Evolutionary conservation across 139 green algal species (phyloP).

Genomic region (Coelastrella sp.): DNA sequence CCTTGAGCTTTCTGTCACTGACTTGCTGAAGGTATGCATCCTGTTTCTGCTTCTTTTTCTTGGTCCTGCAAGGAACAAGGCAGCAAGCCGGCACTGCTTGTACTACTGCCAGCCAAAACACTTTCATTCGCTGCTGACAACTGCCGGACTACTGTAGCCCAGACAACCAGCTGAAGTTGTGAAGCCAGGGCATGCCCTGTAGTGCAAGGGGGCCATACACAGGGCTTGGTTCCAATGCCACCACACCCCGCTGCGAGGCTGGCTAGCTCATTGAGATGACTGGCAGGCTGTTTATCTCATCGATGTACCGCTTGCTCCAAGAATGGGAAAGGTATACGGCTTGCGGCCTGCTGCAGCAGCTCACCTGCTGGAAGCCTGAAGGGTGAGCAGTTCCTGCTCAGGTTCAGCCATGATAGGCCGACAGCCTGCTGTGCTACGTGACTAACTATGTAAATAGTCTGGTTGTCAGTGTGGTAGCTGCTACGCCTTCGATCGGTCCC

Average conservation of each 20-base stretch:
- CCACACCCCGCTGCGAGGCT: no score
- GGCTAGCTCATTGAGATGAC: no score
- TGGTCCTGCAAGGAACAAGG: conserved; percentile 13
- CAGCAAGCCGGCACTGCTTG: background rate
- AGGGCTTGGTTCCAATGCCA: no score
- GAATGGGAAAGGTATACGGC: background rate
- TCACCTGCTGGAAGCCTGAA: conserved; percentile 31
- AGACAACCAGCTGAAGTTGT: no score
- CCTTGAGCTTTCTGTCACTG: conserved; percentile 92
- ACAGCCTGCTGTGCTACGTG: no score
- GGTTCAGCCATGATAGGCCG: background rate
- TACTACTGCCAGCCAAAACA: background rate
- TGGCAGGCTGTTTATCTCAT: background rate
- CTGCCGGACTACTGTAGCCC: no score
- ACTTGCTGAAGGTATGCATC: conserved; percentile 60
- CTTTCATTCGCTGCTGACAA: background rate
- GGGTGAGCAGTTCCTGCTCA: conserved; percentile 38
- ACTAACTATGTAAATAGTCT: no score
- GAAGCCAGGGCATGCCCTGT: no score
- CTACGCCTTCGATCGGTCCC: no score
- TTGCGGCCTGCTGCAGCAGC: background rate
- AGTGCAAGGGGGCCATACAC: no score
- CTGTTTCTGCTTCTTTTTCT: conserved; percentile 42
- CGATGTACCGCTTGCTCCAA: background rate
- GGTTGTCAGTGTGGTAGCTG: no score